phyloP scores from a whole-genome alignment of 108 stramenopile species.

The Skeletonema potamos region DNA sequence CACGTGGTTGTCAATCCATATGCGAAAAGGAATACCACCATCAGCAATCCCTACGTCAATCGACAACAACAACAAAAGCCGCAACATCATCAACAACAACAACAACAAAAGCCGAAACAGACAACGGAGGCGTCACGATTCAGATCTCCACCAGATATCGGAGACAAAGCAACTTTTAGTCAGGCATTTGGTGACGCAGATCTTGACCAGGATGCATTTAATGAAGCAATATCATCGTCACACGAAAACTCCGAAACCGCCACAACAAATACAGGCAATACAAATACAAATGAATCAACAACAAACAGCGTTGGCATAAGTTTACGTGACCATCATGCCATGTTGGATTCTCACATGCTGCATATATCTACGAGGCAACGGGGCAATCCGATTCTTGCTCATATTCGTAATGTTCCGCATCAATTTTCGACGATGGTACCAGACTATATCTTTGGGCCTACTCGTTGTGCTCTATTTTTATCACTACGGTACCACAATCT shows the following conservation, averaged over 20 bases:
- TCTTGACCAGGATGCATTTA: slow-evolving; percentile 47
- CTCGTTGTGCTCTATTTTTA: slow-evolving; percentile 71
- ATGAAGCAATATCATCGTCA: slow-evolving; percentile 7
- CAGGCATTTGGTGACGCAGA: slow-evolving; percentile 62
- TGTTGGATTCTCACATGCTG: slow-evolving; percentile 67
- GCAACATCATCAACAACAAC: not conserved
- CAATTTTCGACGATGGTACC: slow-evolving; percentile 72
- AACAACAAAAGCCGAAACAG: not conserved
- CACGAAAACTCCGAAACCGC: not conserved
- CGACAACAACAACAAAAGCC: not conserved
- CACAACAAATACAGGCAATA: not conserved
- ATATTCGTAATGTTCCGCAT: slow-evolving; percentile 78
- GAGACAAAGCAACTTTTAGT: slow-evolving; percentile 36
- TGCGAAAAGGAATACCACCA: slow-evolving; percentile 22
- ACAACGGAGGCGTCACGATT: not conserved
- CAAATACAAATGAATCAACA: slow-evolving; percentile 1
- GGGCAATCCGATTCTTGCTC: slow-evolving; percentile 69
- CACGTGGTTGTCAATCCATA: slow-evolving; percentile 20
- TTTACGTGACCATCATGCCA: slow-evolving; percentile 55
- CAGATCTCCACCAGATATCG: slow-evolving; percentile 15
- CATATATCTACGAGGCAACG: slow-evolving; percentile 74
- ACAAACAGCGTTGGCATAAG: slow-evolving; percentile 13
- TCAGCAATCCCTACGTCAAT: slow-evolving; percentile 1
- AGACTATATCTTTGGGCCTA: slow-evolving; percentile 72
- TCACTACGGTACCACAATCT: slow-evolving; percentile 78